Evolutionary conservation across 23 red algal genomes (phyloP).

Genomic region (Gracilaria domingensis): DNA sequence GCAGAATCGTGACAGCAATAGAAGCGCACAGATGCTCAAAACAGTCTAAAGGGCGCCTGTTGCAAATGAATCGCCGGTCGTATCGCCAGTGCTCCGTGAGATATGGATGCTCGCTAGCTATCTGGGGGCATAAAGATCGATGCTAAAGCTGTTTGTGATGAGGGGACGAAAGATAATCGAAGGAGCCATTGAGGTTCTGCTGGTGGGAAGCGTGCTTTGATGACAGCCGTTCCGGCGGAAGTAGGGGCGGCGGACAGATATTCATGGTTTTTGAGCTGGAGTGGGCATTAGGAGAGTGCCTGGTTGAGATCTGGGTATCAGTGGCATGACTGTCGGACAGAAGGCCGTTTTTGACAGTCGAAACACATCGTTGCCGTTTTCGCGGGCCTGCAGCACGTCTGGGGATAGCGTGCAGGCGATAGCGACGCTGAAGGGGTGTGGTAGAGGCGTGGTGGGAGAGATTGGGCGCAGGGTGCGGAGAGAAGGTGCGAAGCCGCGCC

Average conservation of each 20-base stretch:
- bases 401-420: constrained; percentile 6
- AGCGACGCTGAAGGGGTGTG: constrained; percentile 23
- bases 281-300: constrained; percentile 29
- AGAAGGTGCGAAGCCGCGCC: too few species aligned
- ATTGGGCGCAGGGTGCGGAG: neutral
- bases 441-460: neutral
- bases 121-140: constrained; percentile 47
- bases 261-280: constrained; percentile 32
- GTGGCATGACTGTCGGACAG: neutral
- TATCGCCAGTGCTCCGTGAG: constrained; percentile 18
- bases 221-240: neutral
- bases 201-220: constrained; percentile 8
- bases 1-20: constrained; percentile 51
- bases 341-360: constrained; percentile 15
- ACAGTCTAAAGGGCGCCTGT: constrained; percentile 60
- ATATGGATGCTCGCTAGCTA: constrained; percentile 17
- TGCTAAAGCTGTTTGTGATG: constrained; percentile 29
- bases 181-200: constrained; percentile 35
- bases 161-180: constrained; percentile 26
- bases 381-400: constrained; percentile 28
- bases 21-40: constrained; percentile 41
- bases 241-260: constrained; percentile 12
- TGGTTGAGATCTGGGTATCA: constrained; percentile 23
- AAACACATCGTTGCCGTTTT: constrained; percentile 7
- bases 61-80: constrained; percentile 57